A percentile compares a stretch with the other conserved stretches of the same genome.
Conservation (phyloP, 1,284 basidiomycete genomes). For the Cutaneotrichosporon sp. region DNA sequence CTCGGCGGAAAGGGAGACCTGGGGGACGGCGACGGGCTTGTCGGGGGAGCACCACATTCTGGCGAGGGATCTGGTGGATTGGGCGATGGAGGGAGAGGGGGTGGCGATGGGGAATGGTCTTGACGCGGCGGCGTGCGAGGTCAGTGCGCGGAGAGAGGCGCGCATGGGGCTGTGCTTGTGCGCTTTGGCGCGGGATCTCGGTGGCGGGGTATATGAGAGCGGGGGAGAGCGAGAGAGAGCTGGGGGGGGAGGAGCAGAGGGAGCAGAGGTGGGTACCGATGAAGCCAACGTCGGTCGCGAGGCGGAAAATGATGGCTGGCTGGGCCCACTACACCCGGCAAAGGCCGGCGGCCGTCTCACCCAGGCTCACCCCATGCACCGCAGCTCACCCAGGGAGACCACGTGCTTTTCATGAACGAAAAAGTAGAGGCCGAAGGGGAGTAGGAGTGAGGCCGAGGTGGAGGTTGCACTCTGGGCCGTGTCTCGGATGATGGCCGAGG, state of each 20-base stretch:
- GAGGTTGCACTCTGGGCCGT: too few species aligned
- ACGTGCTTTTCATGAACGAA: background rate
- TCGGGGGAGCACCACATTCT: background rate
- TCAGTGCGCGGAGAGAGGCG: background rate
- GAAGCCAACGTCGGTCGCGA: background rate
- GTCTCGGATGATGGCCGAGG: too few species aligned
- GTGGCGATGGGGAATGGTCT: background rate
- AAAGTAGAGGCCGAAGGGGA: too few species aligned
- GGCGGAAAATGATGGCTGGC: background rate
- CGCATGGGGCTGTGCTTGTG: background rate
- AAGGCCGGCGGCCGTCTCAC: too few species aligned
- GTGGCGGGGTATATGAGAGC: background rate
- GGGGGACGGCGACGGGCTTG: background rate
- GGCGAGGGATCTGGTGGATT: background rate
- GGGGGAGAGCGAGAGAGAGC: too few species aligned
- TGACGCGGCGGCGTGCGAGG: background rate
- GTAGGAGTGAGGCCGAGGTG: too few species aligned
- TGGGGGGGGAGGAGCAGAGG: background rate
- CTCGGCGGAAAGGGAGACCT: constrained; percentile 8
- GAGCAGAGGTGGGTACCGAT: background rate
- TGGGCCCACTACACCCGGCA: background rate
- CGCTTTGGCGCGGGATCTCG: too few species aligned
- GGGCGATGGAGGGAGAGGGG: background rate
- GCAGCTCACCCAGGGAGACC: too few species aligned
- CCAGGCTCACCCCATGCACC: too few species aligned